Evolutionary conservation across 2,329 filamentous ascomycete genomes (phyloP), one percentile per base, ranked within the genome.

Genomic region (Zasmidium citrigriseum): DNA sequence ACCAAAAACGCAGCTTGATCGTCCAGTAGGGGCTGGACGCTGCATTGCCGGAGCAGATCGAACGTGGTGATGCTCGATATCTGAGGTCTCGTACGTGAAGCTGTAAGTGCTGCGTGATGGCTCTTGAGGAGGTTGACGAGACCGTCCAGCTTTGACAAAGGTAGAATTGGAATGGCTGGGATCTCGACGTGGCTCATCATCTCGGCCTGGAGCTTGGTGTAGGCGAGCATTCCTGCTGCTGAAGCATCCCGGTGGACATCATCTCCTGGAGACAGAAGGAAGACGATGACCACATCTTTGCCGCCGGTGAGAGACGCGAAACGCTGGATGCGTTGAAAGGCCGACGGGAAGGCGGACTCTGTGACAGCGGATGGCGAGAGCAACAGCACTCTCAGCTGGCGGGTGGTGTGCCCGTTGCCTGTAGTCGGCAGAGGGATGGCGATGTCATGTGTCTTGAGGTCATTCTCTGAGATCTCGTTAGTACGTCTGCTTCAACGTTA

Each of bases 361-460:
- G 58, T 47, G 7, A 68, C 52, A n/a, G 60, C 54, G 9, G 64
- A 64, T 2, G 67, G 64, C 1, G 72, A 68, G 21, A 76, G 64
- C 2, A 76, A 65, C 18, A 76, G 67, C 25, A 72, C 44, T 23
- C 68, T 68, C 2, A 74, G 61, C 20, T 62, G 54, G 14, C 61
- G 62, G 10, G 55, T 55, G 2, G 45, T 56, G 10, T 29, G 52
- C n/a, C 55, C 41, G n/a, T 57, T 54, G 12, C 46, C 23, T 3
- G 45, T 52, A 27, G 58, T 21, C 2, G 27, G 16, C 14, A 70
- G 63, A 7, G 70, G 66, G 4, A 73, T 59, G 2, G 69, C 65
- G 25, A 80, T 62, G 55, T 73, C 75, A 62, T 75, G 70, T 20
- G 76, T 74, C 41, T 71, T 68, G 29, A 76, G 70, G 1, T 62